A percentile compares a stretch with the other conserved stretches of the same genome.
phyloP scores from a whole-genome alignment of 2,329 filamentous ascomycete species.

The Achaetomium macrosporum region DNA sequence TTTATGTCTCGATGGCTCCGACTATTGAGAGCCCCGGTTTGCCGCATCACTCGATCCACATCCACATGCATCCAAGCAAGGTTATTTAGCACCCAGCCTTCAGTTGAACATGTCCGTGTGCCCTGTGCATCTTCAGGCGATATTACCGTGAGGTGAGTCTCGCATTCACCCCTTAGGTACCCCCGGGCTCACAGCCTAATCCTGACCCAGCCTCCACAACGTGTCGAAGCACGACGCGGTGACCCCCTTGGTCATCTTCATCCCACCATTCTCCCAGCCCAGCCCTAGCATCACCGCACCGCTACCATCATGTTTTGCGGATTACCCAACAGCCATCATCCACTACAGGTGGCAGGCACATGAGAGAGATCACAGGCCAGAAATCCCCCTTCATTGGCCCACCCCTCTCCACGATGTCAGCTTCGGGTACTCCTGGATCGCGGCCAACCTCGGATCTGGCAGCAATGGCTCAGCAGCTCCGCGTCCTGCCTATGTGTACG shows the following conservation, averaged over 20 bases:
- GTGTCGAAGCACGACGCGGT: conserved; percentile 32
- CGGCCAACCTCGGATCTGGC: conserved; percentile 33
- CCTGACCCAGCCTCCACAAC: conserved; percentile 43
- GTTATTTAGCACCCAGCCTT: conserved; percentile 20
- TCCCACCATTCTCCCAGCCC: conserved; percentile 44
- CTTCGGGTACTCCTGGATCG: conserved; percentile 50
- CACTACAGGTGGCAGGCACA: conserved; percentile 51
- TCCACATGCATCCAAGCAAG: background rate
- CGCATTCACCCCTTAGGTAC: background rate
- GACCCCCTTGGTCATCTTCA: conserved; percentile 47
- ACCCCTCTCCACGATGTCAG: conserved; percentile 51
- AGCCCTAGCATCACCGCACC: conserved; percentile 20
- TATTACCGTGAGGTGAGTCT: conserved; percentile 46
- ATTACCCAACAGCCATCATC: conserved; percentile 47
- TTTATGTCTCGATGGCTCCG: background rate
- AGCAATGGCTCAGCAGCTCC: background rate
- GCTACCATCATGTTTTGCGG: conserved; percentile 38
- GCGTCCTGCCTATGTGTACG: conserved; percentile 43
- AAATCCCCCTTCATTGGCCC: conserved; percentile 43
- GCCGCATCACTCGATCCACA: background rate
- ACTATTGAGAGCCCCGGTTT: background rate
- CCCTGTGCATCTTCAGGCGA: conserved; percentile 44
- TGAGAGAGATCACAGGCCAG: conserved; percentile 4
- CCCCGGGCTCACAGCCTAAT: background rate
- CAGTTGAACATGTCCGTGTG: conserved; percentile 40